Conservation (phyloP, 805 yeast species). For the Wickerhamomyces bovis region DNA sequence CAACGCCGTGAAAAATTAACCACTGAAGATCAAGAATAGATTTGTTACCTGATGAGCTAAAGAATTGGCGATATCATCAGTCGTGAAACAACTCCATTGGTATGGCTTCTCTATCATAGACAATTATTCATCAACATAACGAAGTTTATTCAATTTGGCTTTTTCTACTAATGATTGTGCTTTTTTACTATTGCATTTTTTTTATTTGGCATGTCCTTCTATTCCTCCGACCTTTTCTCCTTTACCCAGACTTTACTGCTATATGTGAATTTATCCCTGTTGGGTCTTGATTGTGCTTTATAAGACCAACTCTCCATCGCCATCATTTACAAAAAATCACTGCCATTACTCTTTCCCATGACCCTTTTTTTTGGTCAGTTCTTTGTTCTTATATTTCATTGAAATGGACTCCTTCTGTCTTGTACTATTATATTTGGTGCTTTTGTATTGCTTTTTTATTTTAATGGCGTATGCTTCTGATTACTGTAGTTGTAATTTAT, state of each 20-base stretch:
- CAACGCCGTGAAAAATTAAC: slow-evolving; percentile 37
- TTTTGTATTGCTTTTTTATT: background rate
- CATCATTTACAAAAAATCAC: background rate
- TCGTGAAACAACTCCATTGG: background rate
- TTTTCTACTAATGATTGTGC: background rate
- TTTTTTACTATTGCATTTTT: background rate
- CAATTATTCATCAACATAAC: background rate
- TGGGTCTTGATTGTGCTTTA: background rate
- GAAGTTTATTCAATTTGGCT: background rate
- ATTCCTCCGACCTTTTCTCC: background rate
- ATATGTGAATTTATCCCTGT: background rate
- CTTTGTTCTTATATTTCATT: background rate
- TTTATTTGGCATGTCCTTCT: background rate
- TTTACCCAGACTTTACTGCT: background rate
- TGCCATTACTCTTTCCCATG: background rate
- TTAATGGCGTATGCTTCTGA: background rate
- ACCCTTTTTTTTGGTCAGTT: background rate
- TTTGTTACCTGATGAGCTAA: background rate
- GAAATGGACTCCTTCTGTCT: background rate
- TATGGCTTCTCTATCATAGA: background rate
- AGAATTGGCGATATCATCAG: background rate
- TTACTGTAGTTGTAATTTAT: background rate
- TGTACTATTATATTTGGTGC: background rate
- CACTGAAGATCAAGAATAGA: slow-evolving; percentile 5
- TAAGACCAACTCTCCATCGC: background rate